Base-by-base conservation (phyloP, 352 stramenopile species). In the Pythium oligandrum region DNA sequence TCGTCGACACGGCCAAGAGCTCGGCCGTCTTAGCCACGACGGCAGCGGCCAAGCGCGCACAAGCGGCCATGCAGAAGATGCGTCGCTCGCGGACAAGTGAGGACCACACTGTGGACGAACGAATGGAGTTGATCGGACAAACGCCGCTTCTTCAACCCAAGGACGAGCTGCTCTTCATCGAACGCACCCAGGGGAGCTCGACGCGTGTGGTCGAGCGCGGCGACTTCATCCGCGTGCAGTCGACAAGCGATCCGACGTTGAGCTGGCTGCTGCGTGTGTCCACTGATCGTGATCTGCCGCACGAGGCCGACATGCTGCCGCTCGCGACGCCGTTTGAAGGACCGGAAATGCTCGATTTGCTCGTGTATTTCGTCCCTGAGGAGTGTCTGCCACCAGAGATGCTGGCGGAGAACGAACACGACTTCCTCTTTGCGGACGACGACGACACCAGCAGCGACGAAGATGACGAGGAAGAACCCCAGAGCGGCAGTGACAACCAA, bases 161-260 rank as follows among this genome's bases (percentile, higher is more conserved):
- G 38, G 60, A 67, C 45, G 60, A 67, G 6, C 35, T 57, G 33
- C 39, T 67, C 2, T 63, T 59, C 39, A 50, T 67, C n/a, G 53
- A 67, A 46, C 43, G 45, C n/a, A 44, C 26, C 6, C 33, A 31
- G 3, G 5, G 9, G 17, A n/a, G 33, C 10, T 7, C 36, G 35
- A 26, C 31, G 34, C 52, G 36, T 36, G 59, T 44, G 3, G 43
- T 67, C 11, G 37, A 37, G 4, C 60, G 60, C n/a, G 60, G 60
- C 26, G 60, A 62, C 7, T 67, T 48, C 17, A 54, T 67, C 32
- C 60, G 60, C 4, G 40, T 67, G 32, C 60, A 67, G 36, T 63
- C 50, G 33, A 32, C 50, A 34, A 49, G 59, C 32, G 54, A 59
- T 44, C 40, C 31, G 10, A 43, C 42, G 49, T 54, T 62, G 40